A percentile compares a stretch with the other conserved stretches of the same genome.
Evolutionary conservation across 495 filamentous ascomycete species (phyloP).

Genomic region (Hyaloscypha finlandica): DNA sequence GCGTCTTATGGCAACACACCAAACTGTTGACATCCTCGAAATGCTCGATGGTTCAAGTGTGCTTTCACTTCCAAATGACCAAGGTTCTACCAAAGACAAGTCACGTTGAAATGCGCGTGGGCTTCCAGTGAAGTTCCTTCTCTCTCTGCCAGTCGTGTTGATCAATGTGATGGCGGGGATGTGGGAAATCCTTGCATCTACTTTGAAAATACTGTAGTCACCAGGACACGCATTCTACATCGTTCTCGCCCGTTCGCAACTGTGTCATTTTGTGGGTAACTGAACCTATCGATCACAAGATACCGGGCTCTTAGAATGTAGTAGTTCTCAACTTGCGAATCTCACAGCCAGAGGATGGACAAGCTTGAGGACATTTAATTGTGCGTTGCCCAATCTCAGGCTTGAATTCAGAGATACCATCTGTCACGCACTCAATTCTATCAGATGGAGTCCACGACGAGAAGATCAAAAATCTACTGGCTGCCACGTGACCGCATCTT

Average conservation of each 20-base stretch:
- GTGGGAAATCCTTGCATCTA: background rate
- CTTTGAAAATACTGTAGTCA: slow-evolving; percentile 10
- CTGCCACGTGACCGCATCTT: too few species aligned
- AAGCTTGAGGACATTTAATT: too few species aligned
- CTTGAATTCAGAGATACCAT: too few species aligned
- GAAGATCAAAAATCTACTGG: too few species aligned
- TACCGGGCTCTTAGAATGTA: background rate
- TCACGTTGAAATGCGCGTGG: too few species aligned
- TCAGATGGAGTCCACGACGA: too few species aligned
- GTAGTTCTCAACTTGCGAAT: too few species aligned
- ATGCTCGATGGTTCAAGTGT: background rate
- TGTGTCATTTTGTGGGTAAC: background rate
- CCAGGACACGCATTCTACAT: background rate
- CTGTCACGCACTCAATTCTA: too few species aligned
- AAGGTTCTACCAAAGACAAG: background rate
- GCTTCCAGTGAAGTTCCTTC: too few species aligned
- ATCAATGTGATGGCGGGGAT: background rate
- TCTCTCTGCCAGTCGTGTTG: too few species aligned
- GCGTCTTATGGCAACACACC: background rate
- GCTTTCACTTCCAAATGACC: background rate
- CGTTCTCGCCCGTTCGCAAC: background rate
- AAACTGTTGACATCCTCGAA: background rate
- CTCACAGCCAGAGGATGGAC: too few species aligned
- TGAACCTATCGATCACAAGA: background rate
- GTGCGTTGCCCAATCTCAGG: too few species aligned